These are phyloP conservation scores for Exserohilum rostratum DNA, from an alignment of 2,329 filamentous ascomycete genomes.

Conservation along the genomic window DNA sequence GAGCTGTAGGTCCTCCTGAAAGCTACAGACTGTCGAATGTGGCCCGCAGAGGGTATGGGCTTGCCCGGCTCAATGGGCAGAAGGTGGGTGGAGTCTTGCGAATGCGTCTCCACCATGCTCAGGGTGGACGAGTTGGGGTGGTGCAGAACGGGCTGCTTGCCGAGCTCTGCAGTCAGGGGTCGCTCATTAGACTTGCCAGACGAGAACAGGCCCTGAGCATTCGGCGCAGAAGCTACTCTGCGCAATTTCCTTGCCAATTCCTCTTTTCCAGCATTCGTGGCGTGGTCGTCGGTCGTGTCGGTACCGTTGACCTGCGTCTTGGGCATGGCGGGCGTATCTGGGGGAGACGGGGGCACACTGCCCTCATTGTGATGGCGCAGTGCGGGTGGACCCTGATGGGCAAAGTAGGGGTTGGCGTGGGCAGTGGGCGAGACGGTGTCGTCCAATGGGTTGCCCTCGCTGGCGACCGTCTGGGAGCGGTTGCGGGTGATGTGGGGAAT, in stretches of 20 bases:
- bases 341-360: conserved; percentile 89
- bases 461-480: conserved; percentile 87
- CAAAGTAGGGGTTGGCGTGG: conserved; percentile 95
- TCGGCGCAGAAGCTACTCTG: conserved; percentile 93
- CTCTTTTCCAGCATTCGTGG: conserved; percentile 83
- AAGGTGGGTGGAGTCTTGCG: conserved; percentile 36
- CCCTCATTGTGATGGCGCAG: conserved; percentile 93
- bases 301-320: conserved; percentile 69
- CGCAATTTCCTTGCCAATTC: conserved; percentile 91
- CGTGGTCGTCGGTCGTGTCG: conserved; percentile 66
- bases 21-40: conserved; percentile 69
- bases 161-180: conserved; percentile 83
- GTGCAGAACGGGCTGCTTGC: conserved; percentile 76
- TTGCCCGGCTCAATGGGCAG: conserved; percentile 45
- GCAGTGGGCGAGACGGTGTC: conserved; percentile 90
- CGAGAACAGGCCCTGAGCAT: conserved; percentile 89
- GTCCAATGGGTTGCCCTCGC: conserved; percentile 89
- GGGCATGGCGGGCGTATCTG: conserved; percentile 78
- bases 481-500: conserved; percentile 86
- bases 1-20: conserved; percentile 97
- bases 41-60: conserved; percentile 70
- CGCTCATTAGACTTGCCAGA: conserved; percentile 59
- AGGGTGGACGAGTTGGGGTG: conserved; percentile 60
- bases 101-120: conserved; percentile 59
- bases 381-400: conserved; percentile 91